Base-by-base conservation (phyloP, 768 basidiomycete species). In the Serendipita indica region DNA sequence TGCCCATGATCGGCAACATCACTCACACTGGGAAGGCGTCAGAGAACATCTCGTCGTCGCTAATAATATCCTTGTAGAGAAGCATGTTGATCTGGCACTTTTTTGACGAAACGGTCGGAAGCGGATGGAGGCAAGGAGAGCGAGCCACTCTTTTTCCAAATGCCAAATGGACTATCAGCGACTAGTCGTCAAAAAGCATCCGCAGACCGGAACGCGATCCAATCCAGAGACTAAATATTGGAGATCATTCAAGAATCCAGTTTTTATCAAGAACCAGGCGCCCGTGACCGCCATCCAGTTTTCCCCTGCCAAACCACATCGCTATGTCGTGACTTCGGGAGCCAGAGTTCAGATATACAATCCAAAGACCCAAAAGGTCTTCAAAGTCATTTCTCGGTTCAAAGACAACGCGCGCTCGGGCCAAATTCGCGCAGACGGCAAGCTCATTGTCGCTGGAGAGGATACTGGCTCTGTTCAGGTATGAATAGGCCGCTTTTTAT, bases 201-300 rank as follows among this genome's bases (percentile, higher is more conserved):
- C 81, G 14, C 78, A 82, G 60, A 75, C 79, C 5, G 66, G 73
- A 30, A 71, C 79, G 5, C 83, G 79, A 64, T 85, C 83, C 63
- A 79, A 74, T 57, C 67, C 83, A 46, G 89, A 92, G 69, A 86
- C 86, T 2, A 75, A 85, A 63, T 81, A 87, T 69, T 92, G 89
- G 89, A 79, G 89, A 45, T 82, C 85, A 65, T 91, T 86, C 72
- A 89, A 83, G 64, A 77, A 86, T 60, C 89, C 89, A 2, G 86
- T 97, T 0, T 99, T 98, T 69, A 79, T 98, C 69, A 97, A 96
- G 72, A 90, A 97, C 74, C 94, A 94, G 68, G 90, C 91, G 0
- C 91, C 93, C 14, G 83, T 99, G 64, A 97, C 94, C 58, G 89
- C 88, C 14, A 77, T 99, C 32, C 89, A 97, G 68, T 98, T 98